Percentiles rank a stretch among this genome's conserved stretches.
phyloP scores from a whole-genome alignment of 228 moss, liverwort and hornwort genomes.

The Sphagnum fallax region DNA sequence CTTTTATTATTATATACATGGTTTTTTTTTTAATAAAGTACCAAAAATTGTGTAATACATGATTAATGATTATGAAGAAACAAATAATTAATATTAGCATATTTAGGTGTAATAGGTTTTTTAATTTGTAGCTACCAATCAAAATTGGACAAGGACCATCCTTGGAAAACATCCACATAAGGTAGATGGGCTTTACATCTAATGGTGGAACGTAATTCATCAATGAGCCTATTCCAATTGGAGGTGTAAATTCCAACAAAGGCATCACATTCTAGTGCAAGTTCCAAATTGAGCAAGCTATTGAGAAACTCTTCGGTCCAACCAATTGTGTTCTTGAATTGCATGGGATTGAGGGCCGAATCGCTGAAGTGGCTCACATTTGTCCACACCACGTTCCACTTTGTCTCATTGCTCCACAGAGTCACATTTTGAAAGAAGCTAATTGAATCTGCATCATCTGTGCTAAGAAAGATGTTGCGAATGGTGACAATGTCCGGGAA shows the following conservation, averaged over 20 bases:
- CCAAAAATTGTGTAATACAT: no score
- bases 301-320: conserved; percentile 32
- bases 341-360: not conserved
- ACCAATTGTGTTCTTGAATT: conserved; percentile 5
- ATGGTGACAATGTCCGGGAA: not conserved
- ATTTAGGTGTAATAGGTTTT: no score
- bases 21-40: no score
- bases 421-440: conserved; percentile 2
- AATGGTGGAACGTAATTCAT: conserved; percentile 20
- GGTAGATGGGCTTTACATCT: conserved; percentile 13
- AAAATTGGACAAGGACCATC: not conserved
- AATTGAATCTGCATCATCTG: conserved; percentile 15
- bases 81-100: no score
- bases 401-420: not conserved
- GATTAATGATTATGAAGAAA: no score
- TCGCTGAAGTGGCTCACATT: conserved; percentile 4
- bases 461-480: conserved; percentile 23
- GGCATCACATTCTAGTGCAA: conserved; percentile 19
- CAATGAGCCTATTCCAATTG: conserved; percentile 26
- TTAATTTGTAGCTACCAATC: not conserved
- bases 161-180: conserved; percentile 16
- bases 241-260: conserved; percentile 29
- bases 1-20: no score
- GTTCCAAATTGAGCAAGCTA: conserved; percentile 16
- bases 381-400: conserved; percentile 25